Conservation (phyloP, 495 filamentous ascomycete species). For the Penicillium salamii region DNA sequence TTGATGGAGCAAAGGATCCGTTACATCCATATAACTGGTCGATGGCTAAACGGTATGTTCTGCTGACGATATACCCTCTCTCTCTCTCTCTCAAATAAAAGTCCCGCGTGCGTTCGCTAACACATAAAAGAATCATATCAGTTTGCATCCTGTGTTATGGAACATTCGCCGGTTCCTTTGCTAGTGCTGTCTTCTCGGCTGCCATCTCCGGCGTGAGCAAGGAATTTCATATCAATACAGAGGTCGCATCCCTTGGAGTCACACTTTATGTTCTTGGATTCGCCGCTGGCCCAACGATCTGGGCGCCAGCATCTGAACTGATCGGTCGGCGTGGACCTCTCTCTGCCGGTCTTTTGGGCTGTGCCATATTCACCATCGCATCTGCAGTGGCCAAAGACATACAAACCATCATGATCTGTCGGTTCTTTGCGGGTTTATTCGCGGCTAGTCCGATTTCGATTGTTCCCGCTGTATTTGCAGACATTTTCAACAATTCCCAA, state of each 20-base stretch:
- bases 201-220: constrained; percentile 36
- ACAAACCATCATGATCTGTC: constrained; percentile 49
- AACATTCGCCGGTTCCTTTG: constrained; percentile 48
- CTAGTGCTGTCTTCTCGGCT: constrained; percentile 50
- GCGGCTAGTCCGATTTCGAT: constrained; percentile 46
- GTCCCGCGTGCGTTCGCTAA: not conserved
- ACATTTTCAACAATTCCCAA: constrained; percentile 44
- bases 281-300: constrained; percentile 50
- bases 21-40: constrained; percentile 51
- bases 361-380: constrained; percentile 50
- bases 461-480: constrained; percentile 47
- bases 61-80: not conserved
- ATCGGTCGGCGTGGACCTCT: constrained; percentile 56
- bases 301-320: constrained; percentile 71
- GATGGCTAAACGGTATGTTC: constrained; percentile 21
- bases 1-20: constrained; percentile 45
- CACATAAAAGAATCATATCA: not conserved
- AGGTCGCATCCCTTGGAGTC: constrained; percentile 50
- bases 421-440: constrained; percentile 49
- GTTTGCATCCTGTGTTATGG: constrained; percentile 35
- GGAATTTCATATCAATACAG: constrained; percentile 43
- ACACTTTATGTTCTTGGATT: constrained; percentile 52
- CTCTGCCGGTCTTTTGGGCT: constrained; percentile 45
- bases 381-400: constrained; percentile 55
- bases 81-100: not conserved